A percentile compares a stretch with the other conserved stretches of the same genome.
These are phyloP conservation scores for Ogataea chonburiensis DNA, from an alignment of 805 yeast species.

Conservation along the genomic window DNA sequence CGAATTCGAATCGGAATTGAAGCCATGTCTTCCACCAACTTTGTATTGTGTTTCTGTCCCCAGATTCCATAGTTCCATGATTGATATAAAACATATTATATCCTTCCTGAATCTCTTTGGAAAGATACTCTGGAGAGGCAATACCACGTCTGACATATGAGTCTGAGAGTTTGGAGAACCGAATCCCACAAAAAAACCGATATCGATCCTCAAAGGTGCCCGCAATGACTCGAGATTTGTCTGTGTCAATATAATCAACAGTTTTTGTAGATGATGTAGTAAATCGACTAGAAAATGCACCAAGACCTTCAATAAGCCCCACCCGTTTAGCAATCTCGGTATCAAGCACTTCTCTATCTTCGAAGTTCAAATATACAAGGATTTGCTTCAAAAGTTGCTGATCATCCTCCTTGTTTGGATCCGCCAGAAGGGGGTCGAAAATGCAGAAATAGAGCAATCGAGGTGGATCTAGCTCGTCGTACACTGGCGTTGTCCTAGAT, in stretches of 20 bases:
- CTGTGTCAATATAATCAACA: conserved; percentile 33
- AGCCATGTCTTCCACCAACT: conserved; percentile 42
- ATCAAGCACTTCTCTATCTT: conserved; percentile 18
- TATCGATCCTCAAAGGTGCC: conserved; percentile 32
- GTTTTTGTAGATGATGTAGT: not conserved
- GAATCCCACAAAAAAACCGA: conserved; percentile 35
- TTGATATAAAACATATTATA: conserved; percentile 36
- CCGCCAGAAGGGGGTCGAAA: conserved; percentile 20
- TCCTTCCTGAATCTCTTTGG: conserved; percentile 30
- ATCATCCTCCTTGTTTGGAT: conserved; percentile 22
- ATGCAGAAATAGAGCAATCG: conserved; percentile 25
- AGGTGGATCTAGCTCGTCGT: conserved; percentile 13
- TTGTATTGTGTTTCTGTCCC: conserved; percentile 15
- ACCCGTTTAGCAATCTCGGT: conserved; percentile 24
- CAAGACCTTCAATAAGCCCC: conserved; percentile 31
- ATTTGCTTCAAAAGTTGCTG: conserved; percentile 25
- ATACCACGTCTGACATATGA: conserved; percentile 27
- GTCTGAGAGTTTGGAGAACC: conserved; percentile 18
- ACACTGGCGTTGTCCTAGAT: conserved; percentile 1
- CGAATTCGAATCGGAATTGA: conserved; percentile 27
- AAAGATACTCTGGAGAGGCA: conserved; percentile 36
- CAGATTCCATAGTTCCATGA: conserved; percentile 29
- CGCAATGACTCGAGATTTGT: conserved; percentile 32
- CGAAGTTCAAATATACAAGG: conserved; percentile 25
- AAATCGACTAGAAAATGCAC: conserved; percentile 28